Evolutionary conservation across 2,329 filamentous ascomycete species (phyloP), one percentile per base, ranked within the genome.

Genomic region (Mycosphaerella arachidis): DNA sequence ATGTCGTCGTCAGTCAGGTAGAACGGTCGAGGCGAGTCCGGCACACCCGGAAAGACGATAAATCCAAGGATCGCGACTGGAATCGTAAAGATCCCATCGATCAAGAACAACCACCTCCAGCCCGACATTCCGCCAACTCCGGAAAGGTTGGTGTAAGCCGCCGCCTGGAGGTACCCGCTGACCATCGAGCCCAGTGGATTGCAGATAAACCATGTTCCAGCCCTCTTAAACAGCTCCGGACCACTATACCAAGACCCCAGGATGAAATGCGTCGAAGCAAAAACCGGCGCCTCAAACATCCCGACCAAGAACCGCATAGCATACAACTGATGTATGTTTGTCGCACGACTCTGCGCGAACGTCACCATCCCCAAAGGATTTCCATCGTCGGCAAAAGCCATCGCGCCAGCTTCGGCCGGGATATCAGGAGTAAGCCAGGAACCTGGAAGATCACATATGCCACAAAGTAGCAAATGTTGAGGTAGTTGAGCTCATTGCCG

Each of bases 191-290:
- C 84, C 0, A 82, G 81, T 2, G 85, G 75, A 0, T 83, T 84
- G 0, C 80, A 82, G 0, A 82, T 78, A 0, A 82, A 85, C 70
- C 86, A 86, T 55, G 86, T 80, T 6, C 82, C 84, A 35, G 77
- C 81, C 4, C 84, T 77, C 67, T 86, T 86, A 6, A 82, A 84
- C 0, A 86, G 77, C 70, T 87, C 84, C n/a, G 76, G 74, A 54
- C 80, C 78, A 0, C 79, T 86, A 67, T 86, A 86, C 84, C 84
- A 86, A 0, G 80, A 82, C 1, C 84, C 83, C 0, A 86, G 76
- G 59, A 86, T 81, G 61, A 85, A 86, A 63, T 85, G 83, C 0
- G 82, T 78, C 10, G 82, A 82, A 6, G 82, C 80, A 59, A 85
- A 87, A 0, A 82, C 84, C 12, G 77, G 80, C 0, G 81, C 78